These are phyloP conservation scores for Neurospora sp. DNA, from an alignment of 495 filamentous ascomycete genomes.

Conservation along the genomic window DNA sequence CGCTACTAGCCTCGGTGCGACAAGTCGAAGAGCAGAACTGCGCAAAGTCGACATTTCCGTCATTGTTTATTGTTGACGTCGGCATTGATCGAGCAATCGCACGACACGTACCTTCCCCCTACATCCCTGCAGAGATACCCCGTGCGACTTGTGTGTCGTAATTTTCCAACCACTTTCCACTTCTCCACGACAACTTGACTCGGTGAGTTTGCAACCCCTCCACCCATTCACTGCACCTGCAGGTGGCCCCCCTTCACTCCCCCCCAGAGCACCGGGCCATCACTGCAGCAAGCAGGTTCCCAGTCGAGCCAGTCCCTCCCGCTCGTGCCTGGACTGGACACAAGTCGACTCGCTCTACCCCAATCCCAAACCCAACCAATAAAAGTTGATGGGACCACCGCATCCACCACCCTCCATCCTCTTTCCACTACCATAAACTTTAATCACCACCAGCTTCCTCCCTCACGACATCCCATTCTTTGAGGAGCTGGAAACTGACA, in stretches of 20 bases:
- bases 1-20: neutral
- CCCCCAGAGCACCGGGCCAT: neutral
- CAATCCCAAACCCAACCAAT: neutral
- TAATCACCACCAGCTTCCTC: neutral
- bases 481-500: neutral
- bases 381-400: neutral
- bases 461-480: neutral
- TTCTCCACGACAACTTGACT: neutral
- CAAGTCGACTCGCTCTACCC: neutral
- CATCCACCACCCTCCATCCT: neutral
- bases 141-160: slow-evolving; percentile 1
- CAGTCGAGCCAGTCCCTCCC: neutral
- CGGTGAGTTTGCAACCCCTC: neutral
- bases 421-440: neutral
- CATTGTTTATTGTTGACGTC: slow-evolving; percentile 1
- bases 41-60: neutral
- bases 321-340: neutral
- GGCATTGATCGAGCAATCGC: neutral
- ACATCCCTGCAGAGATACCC: slow-evolving; percentile 15
- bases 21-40: neutral
- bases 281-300: neutral
- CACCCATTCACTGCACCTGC: neutral
- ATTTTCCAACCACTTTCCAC: neutral
- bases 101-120: neutral
- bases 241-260: neutral